Evolutionary conservation across 345 rosid genomes (phyloP).

Genomic region (Microthlaspi erraticum): DNA sequence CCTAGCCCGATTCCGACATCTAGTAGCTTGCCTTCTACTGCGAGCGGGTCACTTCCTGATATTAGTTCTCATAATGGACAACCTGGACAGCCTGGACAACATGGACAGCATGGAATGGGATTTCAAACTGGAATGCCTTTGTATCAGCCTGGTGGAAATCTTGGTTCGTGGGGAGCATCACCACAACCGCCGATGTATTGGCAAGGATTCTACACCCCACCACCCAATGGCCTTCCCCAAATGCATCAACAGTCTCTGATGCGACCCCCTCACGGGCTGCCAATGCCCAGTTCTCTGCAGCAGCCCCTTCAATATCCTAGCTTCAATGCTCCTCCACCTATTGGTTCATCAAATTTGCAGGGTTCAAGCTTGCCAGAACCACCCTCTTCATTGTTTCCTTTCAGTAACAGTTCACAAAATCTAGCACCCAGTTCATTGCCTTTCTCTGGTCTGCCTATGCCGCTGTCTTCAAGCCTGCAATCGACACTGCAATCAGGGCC

Average conservation of each 20-base stretch:
- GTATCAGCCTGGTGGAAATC: conserved; percentile 86
- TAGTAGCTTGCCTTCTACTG: conserved; percentile 64
- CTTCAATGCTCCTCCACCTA: conserved; percentile 59
- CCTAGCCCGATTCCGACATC: conserved; percentile 65
- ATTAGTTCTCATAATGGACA: conserved; percentile 56
- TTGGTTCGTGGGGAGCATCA: conserved; percentile 82
- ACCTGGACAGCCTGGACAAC: conserved; percentile 64
- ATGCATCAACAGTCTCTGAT: conserved; percentile 84
- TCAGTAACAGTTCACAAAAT: conserved; percentile 49
- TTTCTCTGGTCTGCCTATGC: conserved; percentile 30
- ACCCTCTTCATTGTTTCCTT: conserved; percentile 51
- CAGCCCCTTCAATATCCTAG: conserved; percentile 77
- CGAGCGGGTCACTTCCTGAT: conserved; percentile 60
- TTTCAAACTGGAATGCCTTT: conserved; percentile 75
- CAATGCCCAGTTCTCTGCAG: conserved; percentile 71
- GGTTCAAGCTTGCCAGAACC: conserved; percentile 60
- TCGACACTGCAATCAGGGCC: conserved; percentile 52
- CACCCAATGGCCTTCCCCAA: conserved; percentile 82
- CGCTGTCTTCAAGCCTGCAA: conserved; percentile 41
- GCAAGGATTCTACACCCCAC: conserved; percentile 82
- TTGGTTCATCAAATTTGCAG: conserved; percentile 56
- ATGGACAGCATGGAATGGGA: conserved; percentile 64
- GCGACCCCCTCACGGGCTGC: conserved; percentile 74
- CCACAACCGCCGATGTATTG: conserved; percentile 88
- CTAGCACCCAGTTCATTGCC: conserved; percentile 51